Base-by-base conservation (phyloP, 768 basidiomycete species). In the Postia placenta region DNA sequence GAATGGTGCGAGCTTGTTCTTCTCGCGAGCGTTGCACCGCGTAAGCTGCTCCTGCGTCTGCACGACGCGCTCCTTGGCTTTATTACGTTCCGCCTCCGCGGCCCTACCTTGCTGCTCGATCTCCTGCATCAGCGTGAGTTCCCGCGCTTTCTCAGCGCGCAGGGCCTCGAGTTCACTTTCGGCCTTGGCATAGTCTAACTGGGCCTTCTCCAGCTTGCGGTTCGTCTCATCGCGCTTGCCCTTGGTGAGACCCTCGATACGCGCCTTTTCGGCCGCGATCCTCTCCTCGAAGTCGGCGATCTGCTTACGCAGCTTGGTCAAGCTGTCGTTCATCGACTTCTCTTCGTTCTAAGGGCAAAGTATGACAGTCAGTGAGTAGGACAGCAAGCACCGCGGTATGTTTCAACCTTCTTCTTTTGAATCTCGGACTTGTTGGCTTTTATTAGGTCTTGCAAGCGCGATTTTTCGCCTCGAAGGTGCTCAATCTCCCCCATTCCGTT, bases 161-260 rank as follows among this genome's bases (percentile, higher is more conserved):
- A 53, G 15, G 2, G 12, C 45, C 11, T 28, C 22, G 15, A 64
- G 42, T 11, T 50, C 45, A 19, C n/a, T 39, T 47, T 84, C 76
- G 12, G 72, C 69, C 11, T 59, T 60, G 0, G 53, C 48, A 15
- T 80, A 66, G 3, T 60, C 64, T 4, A 66, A 62, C 42, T 71
- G 74, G 15, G 77, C 75, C 11, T 62, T 61, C 0, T 75, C 68
- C 11, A 90, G 69, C 58, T 76, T 73, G 19, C 66, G 65, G 39
- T 78, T 73, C 3, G 71, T 71, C 54, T 80, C 76, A 26, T 86
- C 79, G 15, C 78, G 81, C 58, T 81, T 83, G 11, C 69, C 76
- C 55, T 85, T 80, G 2, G 79, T 79, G 52, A 80, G 73, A 4
- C 68, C 67, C 51, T 70, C 81, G 67, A 78, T 71, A 36, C 74